Conservation (phyloP, 139 green algal species). For the Asterochloris erici region DNA sequence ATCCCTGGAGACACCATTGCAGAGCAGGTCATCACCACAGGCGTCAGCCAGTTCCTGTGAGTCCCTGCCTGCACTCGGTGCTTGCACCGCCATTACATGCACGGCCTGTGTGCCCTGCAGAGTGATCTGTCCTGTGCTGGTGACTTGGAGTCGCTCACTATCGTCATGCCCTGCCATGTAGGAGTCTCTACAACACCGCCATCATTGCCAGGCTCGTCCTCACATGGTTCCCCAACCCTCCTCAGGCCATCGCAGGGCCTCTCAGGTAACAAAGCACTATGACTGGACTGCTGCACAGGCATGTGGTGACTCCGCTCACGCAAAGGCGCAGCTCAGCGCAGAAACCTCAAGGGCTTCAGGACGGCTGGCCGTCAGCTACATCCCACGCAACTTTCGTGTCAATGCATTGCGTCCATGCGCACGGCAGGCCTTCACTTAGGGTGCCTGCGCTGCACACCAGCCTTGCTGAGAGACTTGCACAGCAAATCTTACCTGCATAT, state of each 20-base stretch:
- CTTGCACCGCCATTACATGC: neutral
- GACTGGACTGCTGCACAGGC: neutral
- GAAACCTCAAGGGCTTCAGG: neutral
- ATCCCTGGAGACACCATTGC: conserved; percentile 89
- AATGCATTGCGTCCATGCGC: neutral
- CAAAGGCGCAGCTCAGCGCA: too few species aligned
- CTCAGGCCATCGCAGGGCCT: conserved; percentile 66
- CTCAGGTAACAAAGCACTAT: conserved; percentile 49
- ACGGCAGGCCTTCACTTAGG: neutral
- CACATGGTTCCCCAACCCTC: conserved; percentile 96
- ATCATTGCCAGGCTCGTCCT: conserved; percentile 91
- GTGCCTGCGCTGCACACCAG: neutral
- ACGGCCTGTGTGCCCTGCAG: neutral
- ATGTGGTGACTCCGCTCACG: neutral
- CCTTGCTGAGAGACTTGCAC: neutral
- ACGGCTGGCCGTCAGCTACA: neutral
- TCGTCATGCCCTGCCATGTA: conserved; percentile 22
- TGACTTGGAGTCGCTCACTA: neutral
- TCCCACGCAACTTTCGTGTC: neutral
- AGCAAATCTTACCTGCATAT: too few species aligned
- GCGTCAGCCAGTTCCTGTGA: conserved; percentile 73
- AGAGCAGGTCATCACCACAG: conserved; percentile 86
- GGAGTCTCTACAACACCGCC: conserved; percentile 94
- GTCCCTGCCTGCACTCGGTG: neutral
- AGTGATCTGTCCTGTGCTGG: neutral